Evolutionary conservation across 495 filamentous ascomycete species (phyloP).

Genomic region (Podospora conica): DNA sequence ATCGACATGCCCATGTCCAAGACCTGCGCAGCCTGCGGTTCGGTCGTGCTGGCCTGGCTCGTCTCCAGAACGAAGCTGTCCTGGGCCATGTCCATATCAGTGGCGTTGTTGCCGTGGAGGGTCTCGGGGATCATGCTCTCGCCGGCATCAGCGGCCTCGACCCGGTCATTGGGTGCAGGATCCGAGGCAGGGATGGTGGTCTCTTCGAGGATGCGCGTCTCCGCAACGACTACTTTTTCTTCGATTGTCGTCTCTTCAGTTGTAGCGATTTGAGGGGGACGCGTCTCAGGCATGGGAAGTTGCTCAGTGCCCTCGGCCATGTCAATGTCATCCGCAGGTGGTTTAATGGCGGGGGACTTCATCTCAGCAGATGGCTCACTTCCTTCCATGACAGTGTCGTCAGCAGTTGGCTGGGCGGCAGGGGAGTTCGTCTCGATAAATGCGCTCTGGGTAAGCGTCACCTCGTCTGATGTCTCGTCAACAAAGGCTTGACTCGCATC

Average conservation of each 20-base stretch:
- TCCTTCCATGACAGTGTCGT: background rate
- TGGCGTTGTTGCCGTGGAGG: background rate
- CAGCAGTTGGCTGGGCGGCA: background rate
- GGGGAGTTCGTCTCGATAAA: background rate
- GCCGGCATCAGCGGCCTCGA: background rate
- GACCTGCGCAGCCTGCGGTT: slow-evolving; percentile 4
- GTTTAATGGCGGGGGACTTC: background rate
- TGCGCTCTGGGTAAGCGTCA: background rate
- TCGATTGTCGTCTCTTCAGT: background rate
- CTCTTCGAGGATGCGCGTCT: background rate
- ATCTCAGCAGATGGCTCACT: no score
- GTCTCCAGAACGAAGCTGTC: background rate
- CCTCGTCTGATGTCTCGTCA: background rate
- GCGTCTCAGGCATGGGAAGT: background rate
- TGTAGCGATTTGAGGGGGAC: no score
- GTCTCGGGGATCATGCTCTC: slow-evolving; percentile 21
- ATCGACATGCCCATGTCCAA: slow-evolving; percentile 8
- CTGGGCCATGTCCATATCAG: background rate
- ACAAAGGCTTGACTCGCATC: background rate
- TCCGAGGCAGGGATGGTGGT: background rate
- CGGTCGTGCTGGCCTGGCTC: background rate
- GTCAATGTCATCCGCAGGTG: background rate
- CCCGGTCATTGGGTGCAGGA: background rate
- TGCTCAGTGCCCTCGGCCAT: background rate
- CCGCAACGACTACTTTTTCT: background rate